These are phyloP conservation scores for Epichloe amarillans DNA, from an alignment of 2,329 filamentous ascomycete genomes.

Conservation along the genomic window DNA sequence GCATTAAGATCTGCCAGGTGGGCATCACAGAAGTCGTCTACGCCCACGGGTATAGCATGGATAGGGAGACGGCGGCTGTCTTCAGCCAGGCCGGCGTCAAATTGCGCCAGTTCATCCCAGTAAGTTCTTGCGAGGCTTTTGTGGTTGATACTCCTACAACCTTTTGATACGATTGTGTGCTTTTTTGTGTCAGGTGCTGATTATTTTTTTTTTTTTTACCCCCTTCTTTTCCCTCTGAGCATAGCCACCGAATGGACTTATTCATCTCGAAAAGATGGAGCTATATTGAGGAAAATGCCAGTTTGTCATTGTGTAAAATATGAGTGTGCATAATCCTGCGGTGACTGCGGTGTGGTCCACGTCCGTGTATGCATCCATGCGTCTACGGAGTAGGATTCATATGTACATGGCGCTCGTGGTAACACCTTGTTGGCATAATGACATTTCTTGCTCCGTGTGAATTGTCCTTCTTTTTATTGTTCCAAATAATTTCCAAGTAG, in stretches of 20 bases:
- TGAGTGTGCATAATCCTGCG: too few relatives aligned
- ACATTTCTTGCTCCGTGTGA: too few relatives aligned
- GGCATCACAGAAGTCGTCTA: slow-evolving; percentile 95
- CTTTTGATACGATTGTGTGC: too few relatives aligned
- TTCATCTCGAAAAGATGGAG: slow-evolving; percentile 45
- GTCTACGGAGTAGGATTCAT: too few relatives aligned
- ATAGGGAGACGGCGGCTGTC: slow-evolving; percentile 67
- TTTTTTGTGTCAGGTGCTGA: neutral
- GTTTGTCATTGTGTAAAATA: neutral
- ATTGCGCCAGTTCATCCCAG: slow-evolving; percentile 77
- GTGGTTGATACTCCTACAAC: too few relatives aligned
- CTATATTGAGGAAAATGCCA: slow-evolving; percentile 13
- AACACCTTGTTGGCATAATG: too few relatives aligned
- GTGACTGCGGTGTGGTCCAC: too few relatives aligned
- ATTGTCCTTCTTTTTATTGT: too few relatives aligned
- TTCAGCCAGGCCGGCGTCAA: slow-evolving; percentile 73
- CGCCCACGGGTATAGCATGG: slow-evolving; percentile 88
- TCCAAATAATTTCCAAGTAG: too few relatives aligned
- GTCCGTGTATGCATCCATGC: too few relatives aligned
- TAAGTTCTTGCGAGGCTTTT: slow-evolving; percentile 29
- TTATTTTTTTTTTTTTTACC: too few relatives aligned
- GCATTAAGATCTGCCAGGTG: slow-evolving; percentile 96
- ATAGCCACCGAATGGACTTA: slow-evolving; percentile 50
- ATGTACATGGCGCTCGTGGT: too few relatives aligned
- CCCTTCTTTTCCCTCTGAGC: neutral